Evolutionary conservation across 2,329 filamentous ascomycete species (phyloP).

Genomic region (Verticillium tricorpus): DNA sequence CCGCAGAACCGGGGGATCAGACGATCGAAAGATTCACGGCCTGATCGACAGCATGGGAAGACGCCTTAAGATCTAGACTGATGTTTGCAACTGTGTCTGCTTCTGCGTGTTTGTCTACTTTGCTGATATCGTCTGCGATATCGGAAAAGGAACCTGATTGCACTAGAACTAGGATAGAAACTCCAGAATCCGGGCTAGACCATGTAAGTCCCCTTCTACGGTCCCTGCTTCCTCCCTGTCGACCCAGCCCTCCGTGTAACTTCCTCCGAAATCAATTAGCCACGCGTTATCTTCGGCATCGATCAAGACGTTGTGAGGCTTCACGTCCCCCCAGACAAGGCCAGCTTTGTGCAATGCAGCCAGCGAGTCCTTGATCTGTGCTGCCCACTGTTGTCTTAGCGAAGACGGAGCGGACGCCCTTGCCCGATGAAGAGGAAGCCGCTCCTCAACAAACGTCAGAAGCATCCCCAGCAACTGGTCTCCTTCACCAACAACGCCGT

Average conservation of each 20-base stretch:
- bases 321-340: constrained; percentile 24
- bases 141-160: not conserved
- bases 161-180: not conserved
- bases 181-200: constrained; percentile 10
- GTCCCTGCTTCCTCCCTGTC: constrained; percentile 17
- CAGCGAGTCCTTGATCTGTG: constrained; percentile 13
- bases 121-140: no score
- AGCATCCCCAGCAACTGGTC: not conserved
- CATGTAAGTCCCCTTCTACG: constrained; percentile 19
- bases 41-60: no score
- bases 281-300: constrained; percentile 22
- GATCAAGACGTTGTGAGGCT: constrained; percentile 23
- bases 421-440: not conserved
- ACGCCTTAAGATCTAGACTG: no score
- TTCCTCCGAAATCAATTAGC: constrained; percentile 25
- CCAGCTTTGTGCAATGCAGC: constrained; percentile 13
- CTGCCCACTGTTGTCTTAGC: constrained; percentile 8
- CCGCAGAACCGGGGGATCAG: no score
- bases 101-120: no score
- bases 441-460: not conserved
- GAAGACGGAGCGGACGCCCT: not conserved
- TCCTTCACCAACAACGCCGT: not conserved
- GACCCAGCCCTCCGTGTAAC: constrained; percentile 24
- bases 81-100: no score
- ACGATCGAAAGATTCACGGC: no score